These are phyloP conservation scores for Geranomyces variabilis DNA, from an alignment of 192 early-diverging fungal genomes.

Conservation along the genomic window DNA sequence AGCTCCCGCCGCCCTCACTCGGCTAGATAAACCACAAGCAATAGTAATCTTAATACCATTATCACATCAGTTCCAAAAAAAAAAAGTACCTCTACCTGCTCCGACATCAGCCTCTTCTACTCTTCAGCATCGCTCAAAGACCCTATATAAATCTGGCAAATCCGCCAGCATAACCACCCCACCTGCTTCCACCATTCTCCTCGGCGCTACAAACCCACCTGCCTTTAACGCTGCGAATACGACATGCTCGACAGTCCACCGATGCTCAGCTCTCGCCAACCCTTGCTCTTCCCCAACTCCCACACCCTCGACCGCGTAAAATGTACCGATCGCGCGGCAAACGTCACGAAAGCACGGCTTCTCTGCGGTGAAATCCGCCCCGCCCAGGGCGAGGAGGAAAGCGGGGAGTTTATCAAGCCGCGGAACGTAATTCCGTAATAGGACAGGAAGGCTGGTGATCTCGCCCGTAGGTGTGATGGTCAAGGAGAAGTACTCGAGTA, in stretches of 20 bases:
- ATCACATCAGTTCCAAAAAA: no score
- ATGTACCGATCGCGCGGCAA: conserved; percentile 66
- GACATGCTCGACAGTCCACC: conserved; percentile 72
- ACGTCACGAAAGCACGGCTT: conserved; percentile 81
- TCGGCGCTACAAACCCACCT: conserved; percentile 69
- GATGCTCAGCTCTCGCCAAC: conserved; percentile 47
- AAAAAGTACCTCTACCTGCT: no score
- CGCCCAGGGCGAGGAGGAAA: conserved; percentile 77
- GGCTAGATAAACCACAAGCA: no score
- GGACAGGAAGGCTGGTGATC: conserved; percentile 73
- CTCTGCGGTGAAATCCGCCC: no score
- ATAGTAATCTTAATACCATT: no score
- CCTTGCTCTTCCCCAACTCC: no score
- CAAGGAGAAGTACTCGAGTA: conserved; percentile 88
- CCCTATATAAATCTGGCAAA: conserved; percentile 87
- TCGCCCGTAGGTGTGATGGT: conserved; percentile 66
- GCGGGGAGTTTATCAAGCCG: conserved; percentile 71
- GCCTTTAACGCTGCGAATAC: conserved; percentile 80
- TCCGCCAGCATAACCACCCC: conserved; percentile 76
- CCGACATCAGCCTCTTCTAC: neutral
- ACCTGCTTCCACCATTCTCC: conserved; percentile 59
- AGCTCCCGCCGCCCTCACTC: no score
- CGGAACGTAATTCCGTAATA: conserved; percentile 81
- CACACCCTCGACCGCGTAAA: conserved; percentile 55
- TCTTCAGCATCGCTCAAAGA: conserved; percentile 92